phyloP scores from a whole-genome alignment of 1,139 yeast genomes.

The Hyphopichia khmerensis region DNA sequence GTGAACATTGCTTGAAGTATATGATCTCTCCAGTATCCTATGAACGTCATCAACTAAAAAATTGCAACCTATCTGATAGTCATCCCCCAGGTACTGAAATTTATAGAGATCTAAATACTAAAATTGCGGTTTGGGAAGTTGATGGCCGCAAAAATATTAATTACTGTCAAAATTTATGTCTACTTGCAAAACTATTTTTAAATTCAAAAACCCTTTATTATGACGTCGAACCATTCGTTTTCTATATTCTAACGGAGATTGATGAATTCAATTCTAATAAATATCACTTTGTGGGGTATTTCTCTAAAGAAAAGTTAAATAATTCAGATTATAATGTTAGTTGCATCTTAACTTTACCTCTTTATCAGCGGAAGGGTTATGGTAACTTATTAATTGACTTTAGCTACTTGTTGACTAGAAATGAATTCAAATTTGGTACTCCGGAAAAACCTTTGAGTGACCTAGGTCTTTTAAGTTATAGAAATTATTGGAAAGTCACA shows the following conservation, averaged over 20 bases:
- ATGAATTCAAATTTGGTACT: constrained; percentile 80
- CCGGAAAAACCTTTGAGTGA: constrained; percentile 95
- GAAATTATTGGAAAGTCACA: constrained; percentile 81
- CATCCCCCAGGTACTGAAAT: constrained; percentile 94
- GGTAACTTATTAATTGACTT: constrained; percentile 88
- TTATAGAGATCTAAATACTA: constrained; percentile 56
- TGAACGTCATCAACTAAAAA: constrained; percentile 70
- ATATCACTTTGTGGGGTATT: constrained; percentile 88
- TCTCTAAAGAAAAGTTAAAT: constrained; percentile 82
- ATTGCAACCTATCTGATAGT: constrained; percentile 49
- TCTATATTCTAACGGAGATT: constrained; percentile 76
- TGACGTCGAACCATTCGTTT: constrained; percentile 93
- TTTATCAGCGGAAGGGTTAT: constrained; percentile 83
- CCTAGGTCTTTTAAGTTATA: constrained; percentile 79
- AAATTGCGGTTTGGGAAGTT: constrained; percentile 79
- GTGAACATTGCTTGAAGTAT: constrained; percentile 85
- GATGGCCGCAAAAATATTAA: constrained; percentile 83
- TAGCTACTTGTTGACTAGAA: constrained; percentile 73
- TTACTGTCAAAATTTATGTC: constrained; percentile 87
- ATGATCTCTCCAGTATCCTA: constrained; percentile 69
- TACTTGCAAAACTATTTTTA: constrained; percentile 82
- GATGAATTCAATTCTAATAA: constrained; percentile 48
- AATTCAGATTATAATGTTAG: constrained; percentile 79
- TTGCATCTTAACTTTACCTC: constrained; percentile 87
- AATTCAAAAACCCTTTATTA: constrained; percentile 90